Conservation (phyloP, 768 basidiomycete genomes). For the Chalciporus sphaerocephalus region DNA sequence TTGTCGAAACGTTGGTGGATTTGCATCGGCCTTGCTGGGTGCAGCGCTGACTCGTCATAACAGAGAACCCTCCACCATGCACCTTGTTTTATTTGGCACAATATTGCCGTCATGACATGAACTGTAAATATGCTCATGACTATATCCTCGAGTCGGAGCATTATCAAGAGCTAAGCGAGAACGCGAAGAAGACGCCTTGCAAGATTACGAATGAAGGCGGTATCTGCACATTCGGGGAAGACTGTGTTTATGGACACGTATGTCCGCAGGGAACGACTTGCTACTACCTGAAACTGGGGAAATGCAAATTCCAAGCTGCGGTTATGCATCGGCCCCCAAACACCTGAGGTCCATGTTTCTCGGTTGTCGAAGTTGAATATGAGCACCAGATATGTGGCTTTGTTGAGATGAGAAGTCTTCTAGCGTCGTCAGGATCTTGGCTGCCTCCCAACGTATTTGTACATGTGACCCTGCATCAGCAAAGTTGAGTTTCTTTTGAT, state of each 20-base stretch:
- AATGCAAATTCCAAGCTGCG: constrained; percentile 57
- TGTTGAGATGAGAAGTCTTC: constrained; percentile 10
- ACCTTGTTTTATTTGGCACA: constrained; percentile 60
- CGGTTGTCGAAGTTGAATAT: neutral
- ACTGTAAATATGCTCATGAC: constrained; percentile 61
- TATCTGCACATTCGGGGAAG: constrained; percentile 53
- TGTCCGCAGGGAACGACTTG: constrained; percentile 49
- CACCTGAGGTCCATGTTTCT: constrained; percentile 16
- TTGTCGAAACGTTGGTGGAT: constrained; percentile 56
- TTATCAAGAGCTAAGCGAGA: constrained; percentile 47
- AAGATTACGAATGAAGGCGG: constrained; percentile 59
- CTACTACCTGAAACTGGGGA: constrained; percentile 48
- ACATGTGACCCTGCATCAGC: constrained; percentile 30
- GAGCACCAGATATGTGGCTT: constrained; percentile 3
- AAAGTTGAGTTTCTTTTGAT: constrained; percentile 13
- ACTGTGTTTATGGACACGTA: constrained; percentile 43
- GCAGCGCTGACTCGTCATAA: neutral
- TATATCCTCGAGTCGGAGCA: constrained; percentile 54
- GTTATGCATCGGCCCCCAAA: constrained; percentile 37
- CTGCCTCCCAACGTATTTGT: constrained; percentile 25
- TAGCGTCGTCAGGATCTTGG: constrained; percentile 10
- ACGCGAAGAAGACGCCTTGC: constrained; percentile 62
- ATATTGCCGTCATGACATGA: constrained; percentile 55
- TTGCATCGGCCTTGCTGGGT: constrained; percentile 1
- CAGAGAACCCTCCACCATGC: constrained; percentile 61